Base-by-base conservation (phyloP, 768 basidiomycete genomes). In the Cystobasidiopsis lactophilus region DNA sequence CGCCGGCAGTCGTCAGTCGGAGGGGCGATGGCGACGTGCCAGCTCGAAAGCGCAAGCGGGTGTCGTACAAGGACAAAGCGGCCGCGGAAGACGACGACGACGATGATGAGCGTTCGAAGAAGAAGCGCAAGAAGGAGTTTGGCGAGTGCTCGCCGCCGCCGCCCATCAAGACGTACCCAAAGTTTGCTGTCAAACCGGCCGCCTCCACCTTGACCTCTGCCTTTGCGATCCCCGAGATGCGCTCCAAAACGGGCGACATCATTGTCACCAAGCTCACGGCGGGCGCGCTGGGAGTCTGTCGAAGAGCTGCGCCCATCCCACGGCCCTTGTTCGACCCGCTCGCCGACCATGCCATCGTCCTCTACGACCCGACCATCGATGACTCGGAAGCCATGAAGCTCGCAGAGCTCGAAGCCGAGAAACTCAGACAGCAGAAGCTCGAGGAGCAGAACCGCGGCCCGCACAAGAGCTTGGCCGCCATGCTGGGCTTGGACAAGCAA, bases 261-360 rank as follows among this genome's bases (percentile, higher is more conserved):
- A 40, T 56, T 21, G 55, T 54, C 40, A 56, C 55, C 7, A 38
- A 41, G 5, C n/a, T 56, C 9, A 46, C 40, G 57, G 19, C 33
- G 55, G 40, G 59, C 16, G 52, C 86, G 11, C 76, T 98, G 3
- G 93, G 93, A 26, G 78, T 83, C 51, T 77, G 88, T 13, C 80
- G 84, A 0, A 78, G 76, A 52, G 73, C 79, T 0, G 81, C 76
- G 59, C 68, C 93, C 54, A 74, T 82, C 46, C 93, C 93, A 18
- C 74, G 89, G 21, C 93, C 93, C 4, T 70, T 95, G n/a, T 81
- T 89, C 61, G 86, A 98, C 64, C 93, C 89, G 1, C 89, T 98
- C 83, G 78, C 82, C 47, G 88, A 96, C 60, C 89, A 95, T 66
- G 88, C 91, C 0, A 93, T 98, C 55, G 91, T 98, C 2, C 69